Evolutionary conservation across 1,139 yeast genomes (phyloP), one percentile per base, ranked within the genome.

Genomic region (Arxiozyma heterogenica): DNA sequence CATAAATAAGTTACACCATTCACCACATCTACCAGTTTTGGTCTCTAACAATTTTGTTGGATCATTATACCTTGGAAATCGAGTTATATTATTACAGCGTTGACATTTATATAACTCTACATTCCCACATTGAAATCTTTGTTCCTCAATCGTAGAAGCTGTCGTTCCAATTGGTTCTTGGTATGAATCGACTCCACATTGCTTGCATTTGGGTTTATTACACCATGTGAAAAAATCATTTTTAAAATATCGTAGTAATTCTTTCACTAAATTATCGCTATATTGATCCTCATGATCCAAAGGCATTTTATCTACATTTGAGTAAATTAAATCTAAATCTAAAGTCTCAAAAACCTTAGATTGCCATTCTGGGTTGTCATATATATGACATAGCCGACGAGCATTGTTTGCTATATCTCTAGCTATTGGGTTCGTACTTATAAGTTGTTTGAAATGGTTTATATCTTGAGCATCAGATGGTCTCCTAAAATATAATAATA

Each of bases 1-100:
- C 53, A 87, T 77, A 65, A 91, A 90, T 59, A 94, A 80, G 63
- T 87, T 86, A 54, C 91, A 94, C 95, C 95, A 91, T 68, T 91
- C 98, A 2, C 98, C 98, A 71, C 98, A 91, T 49, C 98, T 74
- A 0, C 98, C 98, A 41, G 68, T 66, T 44, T 89, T 72, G 0
- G 85, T 80, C 27, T 77, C 72, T 20, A 90, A 68, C 41, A 93
- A 71, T 56, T 80, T 80, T 0, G 73, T 73, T 0, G 94, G 86
- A 58, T 82, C 79, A 64, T 86, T 84, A 62, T 86, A 85, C 46
- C 98, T 75, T 0, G 96, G 88, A 59, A 89, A 91, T 48, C 86
- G 74, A 21, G 81, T 74, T 0, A 58, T 54, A 0, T 58, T 50
- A 2, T 67, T 60, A 67, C 96, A 89, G 1, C 61, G 59, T 1